These are phyloP conservation scores for Aspergillus japonicus DNA, from an alignment of 2,329 filamentous ascomycete genomes.

Conservation along the genomic window DNA sequence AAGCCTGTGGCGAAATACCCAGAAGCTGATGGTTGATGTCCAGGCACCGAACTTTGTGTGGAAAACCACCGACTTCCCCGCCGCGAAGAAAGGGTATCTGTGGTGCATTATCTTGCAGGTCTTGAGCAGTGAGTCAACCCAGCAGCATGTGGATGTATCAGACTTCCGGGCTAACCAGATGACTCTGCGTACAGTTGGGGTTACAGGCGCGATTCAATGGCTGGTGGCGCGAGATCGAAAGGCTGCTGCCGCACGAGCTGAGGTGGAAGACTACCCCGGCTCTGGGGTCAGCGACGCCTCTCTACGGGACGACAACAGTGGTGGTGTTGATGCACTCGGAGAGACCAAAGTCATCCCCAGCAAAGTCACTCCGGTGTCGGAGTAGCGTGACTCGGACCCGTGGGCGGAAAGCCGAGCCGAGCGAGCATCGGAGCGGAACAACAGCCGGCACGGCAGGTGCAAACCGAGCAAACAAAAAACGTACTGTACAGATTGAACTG, in stretches of 20 bases:
- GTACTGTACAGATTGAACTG: too few relatives aligned
- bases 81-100: slow-evolving; percentile 38
- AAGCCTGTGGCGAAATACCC: too few relatives aligned
- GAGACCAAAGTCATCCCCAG: too few relatives aligned
- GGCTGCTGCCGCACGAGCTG: background rate
- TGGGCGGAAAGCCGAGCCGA: too few relatives aligned
- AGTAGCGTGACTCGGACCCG: too few relatives aligned
- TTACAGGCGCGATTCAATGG: background rate
- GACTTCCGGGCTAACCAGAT: background rate
- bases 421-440: too few relatives aligned
- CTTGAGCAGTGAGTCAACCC: slow-evolving; percentile 31
- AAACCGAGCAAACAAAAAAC: too few relatives aligned
- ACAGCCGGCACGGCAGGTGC: too few relatives aligned
- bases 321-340: too few relatives aligned
- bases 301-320: background rate
- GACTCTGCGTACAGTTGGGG: background rate
- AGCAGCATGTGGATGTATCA: background rate
- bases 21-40: background rate
- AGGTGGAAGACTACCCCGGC: background rate
- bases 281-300: background rate
- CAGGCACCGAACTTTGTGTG: slow-evolving; percentile 43
- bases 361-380: too few relatives aligned
- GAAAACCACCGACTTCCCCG: slow-evolving; percentile 44
- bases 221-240: background rate
- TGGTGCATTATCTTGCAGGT: slow-evolving; percentile 38